Base-by-base conservation (phyloP, 2,329 filamentous ascomycete genomes). In the Elsinoe arachidis region DNA sequence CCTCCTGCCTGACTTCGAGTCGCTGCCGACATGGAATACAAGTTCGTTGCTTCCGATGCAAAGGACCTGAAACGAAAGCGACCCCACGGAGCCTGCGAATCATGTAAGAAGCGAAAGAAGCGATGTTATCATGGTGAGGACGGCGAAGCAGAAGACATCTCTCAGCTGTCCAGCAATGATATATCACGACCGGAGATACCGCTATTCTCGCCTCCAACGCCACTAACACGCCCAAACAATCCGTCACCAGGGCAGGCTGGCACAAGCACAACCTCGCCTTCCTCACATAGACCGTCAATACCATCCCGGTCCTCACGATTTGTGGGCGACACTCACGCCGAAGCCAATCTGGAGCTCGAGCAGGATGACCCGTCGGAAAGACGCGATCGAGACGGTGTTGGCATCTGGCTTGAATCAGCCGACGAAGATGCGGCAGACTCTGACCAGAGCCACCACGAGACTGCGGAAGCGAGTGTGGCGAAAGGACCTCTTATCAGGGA, bases 301-400 rank as follows among this genome's bases (percentile, higher is more conserved):
- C 60, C 65, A 23, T 63, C 66, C 49, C 72, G 68, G 33, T 69
- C 71, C 14, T 68, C 71, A 15, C 72, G 73, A 53, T 76, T 77
- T 59, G 63, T 76, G 43, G 73, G 74, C 55, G 76, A 77, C 58
- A 63, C 77, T 56, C 74, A 73, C 38, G 76, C 76, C 3, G 74
- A 76, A 60, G 70, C 75, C n/a, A 72, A 74, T 9, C 66, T 78
- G 33, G 65, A 76, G 53, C 71, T 74, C 11, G 54, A 58, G 44
- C 58, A 61, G 39, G 43, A 61, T 57, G 43, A 57, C 57, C 55
- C 52, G 41, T 58, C 35, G 59, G 60, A 59, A 51, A 52, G 54
- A 35, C 60, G 38, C 43, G 59, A 59, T 7, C 65, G 62, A 58
- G 66, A 67, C 12, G 66, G 66, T 56, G 67, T 68, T 15, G 69